Evolutionary conservation across 176 grass and related monocot species (phyloP), one percentile per base, ranked within the genome.

Genomic region (Leersia perrieri): DNA sequence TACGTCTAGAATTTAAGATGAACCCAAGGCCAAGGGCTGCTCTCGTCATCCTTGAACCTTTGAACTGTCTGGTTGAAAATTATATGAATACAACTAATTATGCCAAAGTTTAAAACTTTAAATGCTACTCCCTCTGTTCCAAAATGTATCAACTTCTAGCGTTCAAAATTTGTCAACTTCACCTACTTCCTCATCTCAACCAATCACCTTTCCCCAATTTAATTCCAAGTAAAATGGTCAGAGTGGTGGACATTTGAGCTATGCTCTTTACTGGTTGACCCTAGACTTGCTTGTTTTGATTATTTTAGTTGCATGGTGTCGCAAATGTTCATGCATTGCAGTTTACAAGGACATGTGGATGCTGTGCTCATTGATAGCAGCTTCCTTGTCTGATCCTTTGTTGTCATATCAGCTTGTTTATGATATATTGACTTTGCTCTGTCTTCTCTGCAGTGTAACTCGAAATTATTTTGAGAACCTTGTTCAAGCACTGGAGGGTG

Each of bases 391-490:
- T 49, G n/a, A 22, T 39, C 28, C 18, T 76, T 23, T 66, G 18
- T 36, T 66, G 32, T 64, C 39, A 13, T 22, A 31, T 57, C 5
- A 28, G 11, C 12, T 72, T 76, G 40, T 42, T 77, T 39, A 33
- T 5, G 0, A 41, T 60, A 1, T 51, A 49, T 27, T 45, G 44
- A 79, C 44, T 76, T 31, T 72, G 28, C 58, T 77, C 53, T 65
- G 29, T 16, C 45, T 91, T 36, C 12, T 20, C 26, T 34, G 80
- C 86, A 98, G 95, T 26, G 88, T 98, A 29, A 98, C 95, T 22
- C 77, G 84, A 53, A 93, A 87, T 72, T 98, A 94, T 67, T 98
- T 98, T 83, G 92, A 98, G 86, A 94, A 98, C 74, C 92, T 98
- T 79, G 95, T 98, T 34, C 80, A 78, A 87, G 95, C 90, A 76